Evolutionary conservation across 768 basidiomycete genomes (phyloP), one percentile per base, ranked within the genome.

Genomic region (Solioccasus polychromus): DNA sequence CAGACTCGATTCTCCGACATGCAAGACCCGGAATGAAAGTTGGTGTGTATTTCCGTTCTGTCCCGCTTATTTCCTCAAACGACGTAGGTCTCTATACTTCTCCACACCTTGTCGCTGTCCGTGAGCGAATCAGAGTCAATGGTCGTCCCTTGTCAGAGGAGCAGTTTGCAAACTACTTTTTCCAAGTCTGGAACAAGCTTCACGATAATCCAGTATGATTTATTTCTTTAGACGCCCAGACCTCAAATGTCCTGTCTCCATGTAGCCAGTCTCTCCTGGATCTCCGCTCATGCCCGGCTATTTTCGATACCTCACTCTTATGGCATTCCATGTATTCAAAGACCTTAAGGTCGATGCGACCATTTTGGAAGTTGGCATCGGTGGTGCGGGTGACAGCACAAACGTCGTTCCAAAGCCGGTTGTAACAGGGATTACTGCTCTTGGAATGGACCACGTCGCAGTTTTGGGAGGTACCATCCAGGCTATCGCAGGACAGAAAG

Each of bases 401-500:
- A 99, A 99, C 55, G 82, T 95, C 50, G 91, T 98, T 10, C 93
- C 92, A 0, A 78, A 77, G 45, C 96, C 96, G 0, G 61, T 93
- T n/a, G 86, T 86, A 20, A 88, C 94, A 6, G 96, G 93, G 6
- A 74, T 98, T 19, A 89, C 94, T 8, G 78, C 91, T 4, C 74
- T 99, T 11, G 96, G 96, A 1, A 79, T 97, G 52, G 96, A 99
- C 59, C 96, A 99, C 68, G 81, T 88, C 34, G 70, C 75, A 44
- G 81, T 96, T 20, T 74, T 99, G 2, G 96, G 96, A 0, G 85
- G 85, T 57, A 96, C 94, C 0, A 67, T 98, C 4, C 67, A 72
- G 26, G 90, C 96, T 59, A 98, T 99, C 52, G 90, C 94, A 1
- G 81, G 80, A 77, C 95, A 98, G 60, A 99, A 99, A 65, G 91